Evolutionary conservation across 192 early-diverging fungal species (phyloP).

Genomic region (Haplosporangium gracile): DNA sequence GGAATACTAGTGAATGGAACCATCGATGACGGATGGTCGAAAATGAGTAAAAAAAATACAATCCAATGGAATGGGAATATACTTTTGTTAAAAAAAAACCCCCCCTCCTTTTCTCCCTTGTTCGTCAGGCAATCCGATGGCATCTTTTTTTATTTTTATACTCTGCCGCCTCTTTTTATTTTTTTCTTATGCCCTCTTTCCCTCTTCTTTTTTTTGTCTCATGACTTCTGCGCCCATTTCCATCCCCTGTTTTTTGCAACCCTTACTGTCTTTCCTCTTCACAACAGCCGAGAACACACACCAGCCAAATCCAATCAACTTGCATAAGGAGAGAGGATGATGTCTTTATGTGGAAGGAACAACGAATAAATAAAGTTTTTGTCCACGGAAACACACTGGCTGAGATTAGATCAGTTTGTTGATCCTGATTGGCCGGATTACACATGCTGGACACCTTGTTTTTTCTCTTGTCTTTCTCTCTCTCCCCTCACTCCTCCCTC

Average conservation of each 20-base stretch:
- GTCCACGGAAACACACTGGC: background rate
- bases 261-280: background rate
- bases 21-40: background rate
- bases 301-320: background rate
- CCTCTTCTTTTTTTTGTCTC: background rate
- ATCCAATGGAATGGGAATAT: background rate
- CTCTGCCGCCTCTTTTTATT: background rate
- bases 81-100: background rate
- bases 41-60: background rate
- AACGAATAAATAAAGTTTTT: background rate
- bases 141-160: background rate
- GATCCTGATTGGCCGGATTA: background rate
- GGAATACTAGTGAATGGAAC: background rate
- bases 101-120: background rate
- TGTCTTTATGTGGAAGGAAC: background rate
- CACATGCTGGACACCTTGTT: background rate
- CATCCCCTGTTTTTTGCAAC: background rate
- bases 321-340: background rate
- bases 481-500: no score
- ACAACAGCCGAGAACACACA: background rate
- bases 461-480: no score
- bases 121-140: no score
- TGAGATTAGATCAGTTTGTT: background rate
- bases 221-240: background rate
- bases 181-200: background rate